These are phyloP conservation scores for Ganoderma meredithae DNA, from an alignment of 1,284 basidiomycete species.

Conservation along the genomic window DNA sequence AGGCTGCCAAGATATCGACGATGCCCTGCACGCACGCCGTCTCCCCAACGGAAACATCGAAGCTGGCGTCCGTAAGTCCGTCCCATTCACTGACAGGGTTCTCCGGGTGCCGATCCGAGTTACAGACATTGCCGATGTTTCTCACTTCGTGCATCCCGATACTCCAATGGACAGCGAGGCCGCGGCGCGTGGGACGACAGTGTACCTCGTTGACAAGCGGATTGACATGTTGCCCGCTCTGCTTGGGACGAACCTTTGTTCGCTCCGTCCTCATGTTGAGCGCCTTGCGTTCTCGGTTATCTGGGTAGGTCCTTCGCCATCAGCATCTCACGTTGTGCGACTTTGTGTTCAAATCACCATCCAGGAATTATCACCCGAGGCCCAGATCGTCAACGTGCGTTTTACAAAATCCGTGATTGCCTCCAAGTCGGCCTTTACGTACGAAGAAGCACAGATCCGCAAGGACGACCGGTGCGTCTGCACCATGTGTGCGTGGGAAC, in stretches of 20 bases:
- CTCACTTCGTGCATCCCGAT: conserved; percentile 93
- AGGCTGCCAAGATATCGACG: conserved; percentile 99
- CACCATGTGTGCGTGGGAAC: conserved; percentile 5
- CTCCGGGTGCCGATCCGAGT: conserved; percentile 16
- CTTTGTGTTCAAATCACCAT: conserved; percentile 13
- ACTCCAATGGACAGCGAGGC: conserved; percentile 98
- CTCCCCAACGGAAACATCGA: conserved; percentile 96
- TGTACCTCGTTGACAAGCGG: conserved; percentile 98
- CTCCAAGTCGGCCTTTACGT: conserved; percentile 97
- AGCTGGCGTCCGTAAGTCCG: conserved; percentile 92
- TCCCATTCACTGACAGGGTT: not conserved
- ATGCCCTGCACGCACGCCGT: conserved; percentile 93
- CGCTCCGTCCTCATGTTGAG: conserved; percentile 92
- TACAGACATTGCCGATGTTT: conserved; percentile 97
- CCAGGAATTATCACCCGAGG: conserved; percentile 87
- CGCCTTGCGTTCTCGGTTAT: conserved; percentile 95
- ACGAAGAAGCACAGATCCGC: conserved; percentile 94
- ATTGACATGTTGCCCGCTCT: conserved; percentile 98
- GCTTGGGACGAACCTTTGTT: conserved; percentile 96
- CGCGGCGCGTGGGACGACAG: conserved; percentile 94
- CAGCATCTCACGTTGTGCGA: conserved; percentile 4
- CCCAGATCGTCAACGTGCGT: conserved; percentile 89
- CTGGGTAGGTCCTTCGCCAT: conserved; percentile 72
- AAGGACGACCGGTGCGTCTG: conserved; percentile 87
- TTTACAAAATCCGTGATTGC: conserved; percentile 98